Percentiles rank a stretch among this genome's conserved stretches.
Evolutionary conservation across 495 filamentous ascomycete genomes (phyloP).

Genomic region (Filosporella fistucella): DNA sequence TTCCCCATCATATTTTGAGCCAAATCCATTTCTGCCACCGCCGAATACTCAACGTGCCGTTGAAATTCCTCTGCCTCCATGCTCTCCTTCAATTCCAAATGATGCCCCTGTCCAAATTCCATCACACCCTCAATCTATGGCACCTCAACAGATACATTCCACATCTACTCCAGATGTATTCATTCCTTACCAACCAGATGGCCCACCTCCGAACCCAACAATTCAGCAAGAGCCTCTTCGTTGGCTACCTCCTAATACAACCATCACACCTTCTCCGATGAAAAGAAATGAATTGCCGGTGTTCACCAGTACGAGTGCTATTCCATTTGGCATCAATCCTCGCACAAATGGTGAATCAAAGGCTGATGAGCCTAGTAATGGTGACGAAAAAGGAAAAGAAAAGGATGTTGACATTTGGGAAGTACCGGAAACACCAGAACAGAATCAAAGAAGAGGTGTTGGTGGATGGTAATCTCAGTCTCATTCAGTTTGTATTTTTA

Average conservation of each 20-base stretch:
- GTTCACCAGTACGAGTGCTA: conserved; percentile 45
- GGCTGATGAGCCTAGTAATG: no score
- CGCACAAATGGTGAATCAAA: background rate
- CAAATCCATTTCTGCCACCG: background rate
- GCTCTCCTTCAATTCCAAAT: conserved; percentile 13
- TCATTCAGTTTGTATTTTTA: no score
- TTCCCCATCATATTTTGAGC: background rate
- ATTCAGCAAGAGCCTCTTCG: conserved; percentile 14
- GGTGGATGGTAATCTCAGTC: no score
- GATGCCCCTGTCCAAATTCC: background rate
- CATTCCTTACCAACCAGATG: conserved; percentile 28
- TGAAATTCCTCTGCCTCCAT: conserved; percentile 19
- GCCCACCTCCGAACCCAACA: conserved; percentile 10
- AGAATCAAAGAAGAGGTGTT: no score
- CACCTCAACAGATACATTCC: background rate
- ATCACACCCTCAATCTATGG: conserved; percentile 6
- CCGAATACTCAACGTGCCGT: conserved; percentile 3
- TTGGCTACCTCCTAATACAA: conserved; percentile 17
- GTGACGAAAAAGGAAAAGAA: no score
- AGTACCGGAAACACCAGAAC: no score
- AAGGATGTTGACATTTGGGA: no score
- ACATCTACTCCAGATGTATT: conserved; percentile 25
- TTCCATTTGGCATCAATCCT: conserved; percentile 34
- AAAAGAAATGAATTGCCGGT: conserved; percentile 41
- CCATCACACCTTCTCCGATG: conserved; percentile 30